These are phyloP conservation scores for Naganishia randhawae DNA, from an alignment of 768 basidiomycete species.

Conservation along the genomic window DNA sequence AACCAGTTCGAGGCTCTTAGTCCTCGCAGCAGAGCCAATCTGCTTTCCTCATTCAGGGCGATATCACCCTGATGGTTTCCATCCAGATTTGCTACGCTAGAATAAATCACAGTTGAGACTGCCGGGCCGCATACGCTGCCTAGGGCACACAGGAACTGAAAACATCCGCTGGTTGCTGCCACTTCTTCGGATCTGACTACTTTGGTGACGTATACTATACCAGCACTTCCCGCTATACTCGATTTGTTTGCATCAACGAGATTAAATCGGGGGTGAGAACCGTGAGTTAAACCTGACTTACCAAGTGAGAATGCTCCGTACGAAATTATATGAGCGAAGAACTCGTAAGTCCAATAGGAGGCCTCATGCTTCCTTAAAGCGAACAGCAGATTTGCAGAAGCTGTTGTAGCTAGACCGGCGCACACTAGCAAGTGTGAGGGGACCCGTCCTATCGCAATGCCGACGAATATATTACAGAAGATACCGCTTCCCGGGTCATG, in stretches of 20 bases:
- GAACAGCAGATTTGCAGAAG: background rate
- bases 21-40: background rate
- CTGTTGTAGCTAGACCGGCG: background rate
- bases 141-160: background rate
- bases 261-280: too few relatives aligned
- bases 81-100: background rate
- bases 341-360: slow-evolving; percentile 3
- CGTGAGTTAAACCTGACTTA: background rate
- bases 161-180: background rate
- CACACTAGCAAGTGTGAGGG: background rate
- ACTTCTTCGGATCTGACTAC: background rate
- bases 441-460: background rate
- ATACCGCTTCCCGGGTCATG: background rate
- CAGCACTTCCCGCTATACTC: background rate
- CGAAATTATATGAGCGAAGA: background rate
- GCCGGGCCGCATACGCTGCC: background rate
- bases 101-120: background rate
- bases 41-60: background rate
- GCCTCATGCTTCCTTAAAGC: background rate
- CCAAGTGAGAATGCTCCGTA: background rate
- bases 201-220: background rate
- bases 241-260: too few relatives aligned
- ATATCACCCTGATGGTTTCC: background rate
- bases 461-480: background rate
- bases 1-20: slow-evolving; percentile 1